Evolutionary conservation across 1,139 yeast species (phyloP).

Genomic region (Geotrichum cucujoidarum): DNA sequence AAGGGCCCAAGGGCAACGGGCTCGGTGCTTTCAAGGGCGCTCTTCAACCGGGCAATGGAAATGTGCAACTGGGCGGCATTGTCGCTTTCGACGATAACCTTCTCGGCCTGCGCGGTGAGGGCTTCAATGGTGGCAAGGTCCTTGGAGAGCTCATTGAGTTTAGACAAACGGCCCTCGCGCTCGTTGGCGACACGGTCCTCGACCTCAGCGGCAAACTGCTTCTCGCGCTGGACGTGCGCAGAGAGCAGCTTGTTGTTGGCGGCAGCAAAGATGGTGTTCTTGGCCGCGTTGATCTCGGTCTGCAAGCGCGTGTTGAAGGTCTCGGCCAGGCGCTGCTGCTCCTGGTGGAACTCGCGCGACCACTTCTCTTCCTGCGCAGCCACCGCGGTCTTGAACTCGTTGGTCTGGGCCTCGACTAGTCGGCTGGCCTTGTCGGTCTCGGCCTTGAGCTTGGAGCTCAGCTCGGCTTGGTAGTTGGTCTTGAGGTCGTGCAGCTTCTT

Average conservation of each 20-base stretch:
- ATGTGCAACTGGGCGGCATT: constrained; percentile 54
- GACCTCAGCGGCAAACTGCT: constrained; percentile 63
- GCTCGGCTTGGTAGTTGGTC: constrained; percentile 27
- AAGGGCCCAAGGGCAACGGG: constrained; percentile 39
- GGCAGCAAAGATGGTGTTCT: constrained; percentile 61
- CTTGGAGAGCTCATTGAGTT: constrained; percentile 55
- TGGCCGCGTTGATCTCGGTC: constrained; percentile 65
- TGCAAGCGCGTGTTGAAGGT: constrained; percentile 57
- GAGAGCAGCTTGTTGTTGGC: constrained; percentile 73
- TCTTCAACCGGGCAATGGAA: constrained; percentile 51
- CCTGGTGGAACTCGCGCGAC: constrained; percentile 53
- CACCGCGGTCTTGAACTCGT: constrained; percentile 38
- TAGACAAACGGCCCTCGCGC: constrained; percentile 73
- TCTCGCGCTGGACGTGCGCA: constrained; percentile 66
- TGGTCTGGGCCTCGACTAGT: constrained; percentile 24
- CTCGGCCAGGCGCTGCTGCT: constrained; percentile 58
- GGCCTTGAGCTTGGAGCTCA: constrained; percentile 26
- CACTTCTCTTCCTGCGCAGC: constrained; percentile 51
- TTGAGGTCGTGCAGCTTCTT: constrained; percentile 29
- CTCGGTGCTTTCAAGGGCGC: constrained; percentile 40
- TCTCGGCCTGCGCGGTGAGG: constrained; percentile 55
- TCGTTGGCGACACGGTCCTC: constrained; percentile 66
- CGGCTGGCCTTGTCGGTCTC: constrained; percentile 15
- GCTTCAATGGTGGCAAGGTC: constrained; percentile 57
- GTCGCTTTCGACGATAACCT: constrained; percentile 52